Conservation (phyloP, 2,329 filamentous ascomycete genomes). For the Aureobasidium namibiae region DNA sequence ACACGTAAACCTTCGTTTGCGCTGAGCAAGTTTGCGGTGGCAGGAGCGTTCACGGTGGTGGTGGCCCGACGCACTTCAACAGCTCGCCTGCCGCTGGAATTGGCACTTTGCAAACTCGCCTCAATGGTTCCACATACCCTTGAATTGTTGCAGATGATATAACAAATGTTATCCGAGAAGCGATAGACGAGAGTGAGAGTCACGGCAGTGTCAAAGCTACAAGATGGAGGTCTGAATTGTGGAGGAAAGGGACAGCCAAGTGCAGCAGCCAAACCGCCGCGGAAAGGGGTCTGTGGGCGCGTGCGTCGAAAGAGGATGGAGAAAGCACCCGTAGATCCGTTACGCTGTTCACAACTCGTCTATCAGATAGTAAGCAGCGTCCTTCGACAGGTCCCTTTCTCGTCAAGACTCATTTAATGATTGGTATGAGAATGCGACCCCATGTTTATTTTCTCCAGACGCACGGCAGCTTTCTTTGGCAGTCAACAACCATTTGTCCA, state of each 20-base stretch:
- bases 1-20: background rate
- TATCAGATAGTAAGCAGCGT: background rate
- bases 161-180: background rate
- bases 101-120: background rate
- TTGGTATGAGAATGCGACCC: background rate
- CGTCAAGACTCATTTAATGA: background rate
- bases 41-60: background rate
- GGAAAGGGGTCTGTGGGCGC: constrained; percentile 11
- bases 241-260: constrained; percentile 9
- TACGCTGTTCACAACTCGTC: background rate
- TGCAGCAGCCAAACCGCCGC: background rate
- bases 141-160: background rate
- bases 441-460: background rate
- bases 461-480: background rate
- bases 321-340: constrained; percentile 7
- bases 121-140: background rate
- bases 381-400: background rate
- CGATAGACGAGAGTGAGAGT: constrained; percentile 9
- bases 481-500: background rate
- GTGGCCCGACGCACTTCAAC: background rate
- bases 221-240: constrained; percentile 8
- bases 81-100: background rate
- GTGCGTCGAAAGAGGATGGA: constrained; percentile 3
- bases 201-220: background rate
- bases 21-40: constrained; percentile 9